Evolutionary conservation across 2,329 filamentous ascomycete species (phyloP), one percentile per base, ranked within the genome.

Genomic region (Sporothrix schenckii): DNA sequence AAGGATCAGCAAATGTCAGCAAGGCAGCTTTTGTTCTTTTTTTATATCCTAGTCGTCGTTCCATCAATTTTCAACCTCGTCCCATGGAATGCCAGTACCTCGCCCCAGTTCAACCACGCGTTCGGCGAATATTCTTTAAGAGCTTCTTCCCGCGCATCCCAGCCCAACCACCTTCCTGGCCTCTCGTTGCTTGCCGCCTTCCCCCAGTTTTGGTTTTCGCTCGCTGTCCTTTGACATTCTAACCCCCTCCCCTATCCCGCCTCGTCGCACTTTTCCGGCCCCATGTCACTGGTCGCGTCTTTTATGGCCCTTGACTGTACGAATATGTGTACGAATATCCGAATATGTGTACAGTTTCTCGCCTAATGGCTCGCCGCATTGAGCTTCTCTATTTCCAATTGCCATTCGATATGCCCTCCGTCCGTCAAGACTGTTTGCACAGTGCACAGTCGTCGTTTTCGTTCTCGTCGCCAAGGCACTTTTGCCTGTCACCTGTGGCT

Each of bases 21-120:
- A 50, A 69, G 50, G 44, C 68, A 65, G 60, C 58, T 30, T 54
- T 69, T 13, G 52, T 69, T 65, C 60, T 47, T 63, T 56, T 66
- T 66, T 49, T 69, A 30, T 56, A n/a, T 63, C 34, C 27, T 63
- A 52, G 39, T 49, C 68, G 68, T 68, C 63, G n/a, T 52, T 66
- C 63, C 63, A 47, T 66, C 63, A 52, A 49, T 39, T 27, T 53
- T 27, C 34, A 27, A 41, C 60, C 47, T 14, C 56, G 34, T 65
- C 56, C 68, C 68, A 54, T 69, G 68, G 68, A 69, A 44, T 34
- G 41, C 30, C 34, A 69, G 47, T 60, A 4, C 30, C 39, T 30
- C 61, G 52, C 30, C 24, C 47, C 56, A 54, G 56, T 30, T 47
- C 44, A 65, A 3, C 14, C 21, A 54, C 54, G 56, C 30, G 30